Evolutionary conservation across 768 basidiomycete genomes (phyloP).

Genomic region (Panaeolus papilionaceus): DNA sequence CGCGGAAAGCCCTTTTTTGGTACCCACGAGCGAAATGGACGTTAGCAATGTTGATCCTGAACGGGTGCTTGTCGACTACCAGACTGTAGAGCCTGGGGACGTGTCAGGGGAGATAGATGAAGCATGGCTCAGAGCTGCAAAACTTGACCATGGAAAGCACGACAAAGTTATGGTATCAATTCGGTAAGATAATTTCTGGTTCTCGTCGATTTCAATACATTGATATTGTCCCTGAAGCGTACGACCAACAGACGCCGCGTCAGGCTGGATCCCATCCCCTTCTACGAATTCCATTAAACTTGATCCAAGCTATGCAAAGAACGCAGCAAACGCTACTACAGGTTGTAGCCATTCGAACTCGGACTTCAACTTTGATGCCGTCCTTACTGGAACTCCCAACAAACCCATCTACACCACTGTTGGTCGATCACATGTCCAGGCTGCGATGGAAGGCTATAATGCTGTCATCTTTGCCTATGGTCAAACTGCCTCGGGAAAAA

Average conservation of each 20-base stretch:
- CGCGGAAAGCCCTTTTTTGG: conserved; percentile 54
- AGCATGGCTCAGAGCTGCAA: conserved; percentile 47
- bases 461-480: conserved; percentile 94
- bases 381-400: conserved; percentile 81
- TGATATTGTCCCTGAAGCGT: conserved; percentile 48
- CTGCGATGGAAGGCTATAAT: conserved; percentile 98
- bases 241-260: conserved; percentile 57
- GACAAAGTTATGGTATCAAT: conserved; percentile 90
- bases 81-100: conserved; percentile 73
- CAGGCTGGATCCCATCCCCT: conserved; percentile 62
- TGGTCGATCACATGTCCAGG: conserved; percentile 80
- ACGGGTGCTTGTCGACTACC: conserved; percentile 76
- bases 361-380: conserved; percentile 72
- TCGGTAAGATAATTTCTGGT: conserved; percentile 49
- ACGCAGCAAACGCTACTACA: conserved; percentile 32
- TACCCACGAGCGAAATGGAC: conserved; percentile 73
- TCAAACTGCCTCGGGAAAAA: conserved; percentile 81
- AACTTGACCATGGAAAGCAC: conserved; percentile 65
- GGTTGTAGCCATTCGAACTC: conserved; percentile 36
- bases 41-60: conserved; percentile 77
- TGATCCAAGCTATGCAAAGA: conserved; percentile 59
- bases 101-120: conserved; percentile 75
- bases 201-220: background rate
- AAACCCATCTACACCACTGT: conserved; percentile 80
- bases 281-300: conserved; percentile 64